Evolutionary conservation across 176 grass and related monocot species (phyloP).

Genomic region (Carex myosuroides): DNA sequence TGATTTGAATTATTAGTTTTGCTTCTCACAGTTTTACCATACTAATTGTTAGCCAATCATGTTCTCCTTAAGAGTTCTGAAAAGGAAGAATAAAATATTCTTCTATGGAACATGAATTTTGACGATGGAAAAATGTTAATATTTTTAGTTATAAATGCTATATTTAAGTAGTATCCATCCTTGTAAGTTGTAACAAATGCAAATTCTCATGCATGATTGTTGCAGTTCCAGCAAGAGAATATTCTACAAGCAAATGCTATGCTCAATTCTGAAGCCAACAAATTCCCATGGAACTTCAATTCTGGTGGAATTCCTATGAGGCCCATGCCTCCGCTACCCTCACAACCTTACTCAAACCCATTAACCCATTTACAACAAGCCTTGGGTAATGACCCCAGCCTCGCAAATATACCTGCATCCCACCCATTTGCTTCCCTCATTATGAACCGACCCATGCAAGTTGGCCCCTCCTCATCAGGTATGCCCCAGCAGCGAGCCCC

Average conservation of each 20-base stretch:
- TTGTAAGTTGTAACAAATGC: neutral
- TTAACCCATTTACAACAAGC: constrained; percentile 43
- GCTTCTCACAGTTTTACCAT: neutral
- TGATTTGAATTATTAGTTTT: neutral
- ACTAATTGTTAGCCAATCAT: neutral
- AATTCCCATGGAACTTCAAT: constrained; percentile 56
- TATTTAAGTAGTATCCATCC: neutral
- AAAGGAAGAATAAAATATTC: neutral
- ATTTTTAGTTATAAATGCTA: neutral
- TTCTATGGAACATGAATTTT: neutral
- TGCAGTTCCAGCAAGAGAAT: constrained; percentile 75
- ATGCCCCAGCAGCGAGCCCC: constrained; percentile 35
- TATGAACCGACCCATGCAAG: constrained; percentile 25
- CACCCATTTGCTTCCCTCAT: constrained; percentile 38
- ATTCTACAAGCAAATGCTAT: constrained; percentile 43
- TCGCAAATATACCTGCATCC: constrained; percentile 43
- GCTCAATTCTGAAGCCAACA: constrained; percentile 48
- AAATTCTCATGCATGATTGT: neutral
- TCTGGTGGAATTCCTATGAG: constrained; percentile 46
- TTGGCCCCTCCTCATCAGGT: neutral
- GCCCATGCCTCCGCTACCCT: constrained; percentile 40
- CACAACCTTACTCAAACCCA: constrained; percentile 43
- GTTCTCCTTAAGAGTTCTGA: neutral
- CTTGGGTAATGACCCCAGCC: constrained; percentile 40
- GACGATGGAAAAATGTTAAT: neutral